Evolutionary conservation across 1,284 basidiomycete species (phyloP).

Genomic region (Sporisorium exsertum): DNA sequence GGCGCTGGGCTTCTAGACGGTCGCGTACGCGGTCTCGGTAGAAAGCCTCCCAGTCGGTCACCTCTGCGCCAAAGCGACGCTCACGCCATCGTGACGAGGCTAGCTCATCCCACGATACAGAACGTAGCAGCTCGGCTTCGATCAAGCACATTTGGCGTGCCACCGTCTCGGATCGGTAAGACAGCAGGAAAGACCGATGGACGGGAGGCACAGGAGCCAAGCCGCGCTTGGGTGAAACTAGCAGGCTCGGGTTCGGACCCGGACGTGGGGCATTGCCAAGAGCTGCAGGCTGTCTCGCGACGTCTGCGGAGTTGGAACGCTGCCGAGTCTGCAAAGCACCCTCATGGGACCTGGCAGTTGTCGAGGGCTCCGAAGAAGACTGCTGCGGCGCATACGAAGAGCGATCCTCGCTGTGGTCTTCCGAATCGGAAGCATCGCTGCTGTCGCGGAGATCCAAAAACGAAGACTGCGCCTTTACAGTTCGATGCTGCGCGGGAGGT

Average conservation of each 20-base stretch:
- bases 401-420: not conserved
- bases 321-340: not conserved
- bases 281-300: not conserved
- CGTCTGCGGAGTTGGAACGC: not conserved
- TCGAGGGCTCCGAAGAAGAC: not conserved
- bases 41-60: slow-evolving; percentile 85
- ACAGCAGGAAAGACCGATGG: slow-evolving; percentile 61
- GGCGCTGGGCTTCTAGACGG: slow-evolving; percentile 75
- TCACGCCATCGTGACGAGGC: slow-evolving; percentile 73
- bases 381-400: not conserved
- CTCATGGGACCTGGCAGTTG: not conserved
- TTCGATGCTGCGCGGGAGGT: slow-evolving; percentile 2
- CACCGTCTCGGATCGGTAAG: slow-evolving; percentile 73
- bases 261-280: not conserved
- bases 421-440: slow-evolving; percentile 28
- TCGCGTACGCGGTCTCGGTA: slow-evolving; percentile 79
- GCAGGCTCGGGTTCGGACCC: not conserved
- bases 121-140: slow-evolving; percentile 85
- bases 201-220: slow-evolving; percentile 35
- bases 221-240: slow-evolving; percentile 13
- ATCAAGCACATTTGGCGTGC: slow-evolving; percentile 87
- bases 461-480: slow-evolving; percentile 16
- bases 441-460: slow-evolving; percentile 35
- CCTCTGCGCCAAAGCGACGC: slow-evolving; percentile 72
- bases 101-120: slow-evolving; percentile 84